These are phyloP conservation scores for Diutina sp. DNA, from an alignment of 1,139 yeast species.

Conservation along the genomic window DNA sequence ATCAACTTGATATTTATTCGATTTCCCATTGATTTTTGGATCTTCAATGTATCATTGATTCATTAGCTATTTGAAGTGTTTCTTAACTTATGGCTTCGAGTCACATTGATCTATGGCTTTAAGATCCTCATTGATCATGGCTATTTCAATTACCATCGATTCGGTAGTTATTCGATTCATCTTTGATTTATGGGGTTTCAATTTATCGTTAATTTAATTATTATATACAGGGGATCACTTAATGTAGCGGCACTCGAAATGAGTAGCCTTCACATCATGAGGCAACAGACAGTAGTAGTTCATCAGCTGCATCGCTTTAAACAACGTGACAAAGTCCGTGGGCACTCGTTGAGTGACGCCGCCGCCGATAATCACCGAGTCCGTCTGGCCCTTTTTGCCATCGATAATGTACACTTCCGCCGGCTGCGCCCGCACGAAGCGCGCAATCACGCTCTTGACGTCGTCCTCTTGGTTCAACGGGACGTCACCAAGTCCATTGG, in stretches of 20 bases:
- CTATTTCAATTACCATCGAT: background rate
- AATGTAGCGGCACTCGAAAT: slow-evolving; percentile 35
- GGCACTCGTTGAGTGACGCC: background rate
- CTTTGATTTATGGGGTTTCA: slow-evolving; percentile 1
- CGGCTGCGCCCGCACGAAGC: background rate
- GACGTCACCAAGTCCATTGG: background rate
- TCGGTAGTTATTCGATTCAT: background rate
- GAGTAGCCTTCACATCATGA: slow-evolving; percentile 32
- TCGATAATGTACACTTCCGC: background rate
- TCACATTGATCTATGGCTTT: no score
- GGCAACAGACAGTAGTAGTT: slow-evolving; percentile 14
- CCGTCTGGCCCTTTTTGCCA: background rate
- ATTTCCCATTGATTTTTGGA: no score
- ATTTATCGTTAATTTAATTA: background rate
- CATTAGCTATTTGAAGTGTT: no score
- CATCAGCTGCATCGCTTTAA: slow-evolving; percentile 1
- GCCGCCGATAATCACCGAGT: background rate
- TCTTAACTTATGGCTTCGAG: no score
- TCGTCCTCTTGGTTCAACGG: background rate
- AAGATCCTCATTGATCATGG: background rate
- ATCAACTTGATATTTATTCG: no score
- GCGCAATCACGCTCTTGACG: background rate
- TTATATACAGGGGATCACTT: slow-evolving; percentile 5
- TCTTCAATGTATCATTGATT: no score
- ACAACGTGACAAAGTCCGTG: slow-evolving; percentile 1